Evolutionary conservation across 306 rosid genomes (phyloP), one percentile per base, ranked within the genome.

Genomic region (Cucurbita maxima): DNA sequence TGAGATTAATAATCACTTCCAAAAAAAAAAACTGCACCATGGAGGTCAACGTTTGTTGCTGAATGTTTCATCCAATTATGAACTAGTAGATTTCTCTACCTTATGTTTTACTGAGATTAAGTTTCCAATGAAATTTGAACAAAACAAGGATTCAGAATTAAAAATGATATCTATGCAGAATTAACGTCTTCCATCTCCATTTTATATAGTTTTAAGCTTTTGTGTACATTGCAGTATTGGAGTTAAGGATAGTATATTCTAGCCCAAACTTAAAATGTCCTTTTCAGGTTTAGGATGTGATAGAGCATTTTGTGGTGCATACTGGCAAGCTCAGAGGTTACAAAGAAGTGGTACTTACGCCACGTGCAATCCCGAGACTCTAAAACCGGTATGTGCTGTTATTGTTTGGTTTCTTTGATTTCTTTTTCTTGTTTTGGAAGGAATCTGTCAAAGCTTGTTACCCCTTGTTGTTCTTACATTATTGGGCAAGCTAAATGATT

Each of bases 281-380:
- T 72, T 81, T 81, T 70, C 83, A 88, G 96, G 97, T 86, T 54
- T 81, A 66, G 97, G 98, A 76, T 93, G 96, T 78, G 96, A 90
- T 84, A 83, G 90, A 83, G 82, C 96, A 48, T 93, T 88, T 84
- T 93, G 97, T 68, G 96, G 96, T 79, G 85, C 93, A 67, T 93
- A 90, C 76, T 90, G 97, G 98, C 64, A 74, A 75, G 81, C 88
- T 79, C 84, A 83, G 52, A 79, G 91, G 25, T 73, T 86, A 77
- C 20, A 83, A 7, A 78, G 79, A 78, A 82, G 80, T 52, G 72
- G 73, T 66, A 77, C 91, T 47, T 76, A 82, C 58, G 81, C 88
- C 68, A 79, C 83, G 16, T 93, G 98, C 80, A 78, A 81, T 83
- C 81, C 4, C 11, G 89, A 90, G 77, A 86, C 89, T 74, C 79